These are phyloP conservation scores for Penicillium sp. DNA, from an alignment of 2,329 filamentous ascomycete species.

Conservation along the genomic window DNA sequence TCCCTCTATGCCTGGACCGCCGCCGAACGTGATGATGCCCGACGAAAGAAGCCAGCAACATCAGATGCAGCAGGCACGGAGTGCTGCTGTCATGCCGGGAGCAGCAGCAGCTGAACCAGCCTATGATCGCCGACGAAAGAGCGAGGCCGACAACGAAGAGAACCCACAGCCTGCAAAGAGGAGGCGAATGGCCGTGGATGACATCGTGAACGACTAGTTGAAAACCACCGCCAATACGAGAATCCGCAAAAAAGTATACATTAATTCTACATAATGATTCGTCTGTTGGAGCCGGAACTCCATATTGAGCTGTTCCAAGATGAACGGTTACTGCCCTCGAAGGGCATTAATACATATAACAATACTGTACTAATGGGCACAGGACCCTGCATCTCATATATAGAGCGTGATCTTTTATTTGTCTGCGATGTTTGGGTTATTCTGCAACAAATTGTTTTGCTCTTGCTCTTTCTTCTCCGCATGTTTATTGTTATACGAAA, in stretches of 20 bases:
- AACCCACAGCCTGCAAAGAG: constrained; percentile 29
- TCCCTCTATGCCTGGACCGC: constrained; percentile 3
- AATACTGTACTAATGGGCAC: not conserved
- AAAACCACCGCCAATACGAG: not conserved
- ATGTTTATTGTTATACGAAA: not conserved
- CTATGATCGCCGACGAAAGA: constrained; percentile 7
- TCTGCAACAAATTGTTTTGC: not conserved
- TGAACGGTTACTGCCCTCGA: constrained; percentile 1
- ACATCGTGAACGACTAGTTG: constrained; percentile 36
- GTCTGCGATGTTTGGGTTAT: not conserved
- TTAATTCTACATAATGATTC: not conserved
- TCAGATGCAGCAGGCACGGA: constrained; percentile 1
- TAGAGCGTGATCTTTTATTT: not conserved
- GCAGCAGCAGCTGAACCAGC: not conserved
- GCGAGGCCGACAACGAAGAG: constrained; percentile 10
- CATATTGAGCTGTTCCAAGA: not conserved
- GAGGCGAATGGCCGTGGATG: constrained; percentile 37
- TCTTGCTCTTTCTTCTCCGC: not conserved
- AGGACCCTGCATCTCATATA: not conserved
- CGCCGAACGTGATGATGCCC: not conserved
- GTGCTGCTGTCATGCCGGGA: not conserved
- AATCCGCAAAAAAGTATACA: not conserved
- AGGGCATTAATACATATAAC: not conserved
- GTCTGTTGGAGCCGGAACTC: constrained; percentile 8
- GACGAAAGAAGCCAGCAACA: constrained; percentile 5